These are phyloP conservation scores for Komagataella pastoris DNA, from an alignment of 805 yeast genomes.

Conservation along the genomic window DNA sequence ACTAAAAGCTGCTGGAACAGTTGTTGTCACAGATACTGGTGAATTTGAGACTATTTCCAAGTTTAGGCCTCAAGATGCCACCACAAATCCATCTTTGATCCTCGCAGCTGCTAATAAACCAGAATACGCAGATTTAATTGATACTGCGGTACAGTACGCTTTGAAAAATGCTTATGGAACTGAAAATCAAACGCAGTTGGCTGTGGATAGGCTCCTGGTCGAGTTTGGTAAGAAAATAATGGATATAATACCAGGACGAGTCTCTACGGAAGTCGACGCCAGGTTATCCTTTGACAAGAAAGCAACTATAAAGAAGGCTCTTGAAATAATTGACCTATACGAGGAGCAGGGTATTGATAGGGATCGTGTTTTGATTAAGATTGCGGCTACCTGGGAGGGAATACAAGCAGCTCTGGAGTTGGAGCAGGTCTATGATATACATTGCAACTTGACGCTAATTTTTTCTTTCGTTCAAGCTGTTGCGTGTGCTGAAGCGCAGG, in stretches of 20 bases:
- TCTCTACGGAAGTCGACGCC: conserved; percentile 98
- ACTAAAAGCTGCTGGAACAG: conserved; percentile 90
- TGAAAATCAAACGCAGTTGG: conserved; percentile 64
- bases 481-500: conserved; percentile 96
- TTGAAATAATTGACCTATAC: conserved; percentile 80
- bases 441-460: conserved; percentile 88
- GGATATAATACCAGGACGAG: conserved; percentile 96
- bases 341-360: conserved; percentile 71
- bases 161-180: conserved; percentile 42
- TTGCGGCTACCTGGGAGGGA: conserved; percentile 99
- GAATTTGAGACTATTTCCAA: conserved; percentile 96
- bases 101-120: conserved; percentile 90
- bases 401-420: conserved; percentile 96
- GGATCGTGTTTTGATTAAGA: conserved; percentile 88
- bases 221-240: conserved; percentile 94
- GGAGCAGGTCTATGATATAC: conserved; percentile 82
- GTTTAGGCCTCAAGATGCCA: conserved; percentile 97
- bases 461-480: conserved; percentile 97
- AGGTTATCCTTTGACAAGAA: conserved; percentile 93
- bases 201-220: conserved; percentile 85
- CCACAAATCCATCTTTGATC: conserved; percentile 96
- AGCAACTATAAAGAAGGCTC: conserved; percentile 88
- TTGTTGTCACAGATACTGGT: conserved; percentile 97
- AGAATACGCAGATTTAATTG: conserved; percentile 81
- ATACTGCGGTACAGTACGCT: conserved; percentile 81